Evolutionary conservation across 2,329 filamentous ascomycete species (phyloP).

Genomic region (Colletotrichum musae): DNA sequence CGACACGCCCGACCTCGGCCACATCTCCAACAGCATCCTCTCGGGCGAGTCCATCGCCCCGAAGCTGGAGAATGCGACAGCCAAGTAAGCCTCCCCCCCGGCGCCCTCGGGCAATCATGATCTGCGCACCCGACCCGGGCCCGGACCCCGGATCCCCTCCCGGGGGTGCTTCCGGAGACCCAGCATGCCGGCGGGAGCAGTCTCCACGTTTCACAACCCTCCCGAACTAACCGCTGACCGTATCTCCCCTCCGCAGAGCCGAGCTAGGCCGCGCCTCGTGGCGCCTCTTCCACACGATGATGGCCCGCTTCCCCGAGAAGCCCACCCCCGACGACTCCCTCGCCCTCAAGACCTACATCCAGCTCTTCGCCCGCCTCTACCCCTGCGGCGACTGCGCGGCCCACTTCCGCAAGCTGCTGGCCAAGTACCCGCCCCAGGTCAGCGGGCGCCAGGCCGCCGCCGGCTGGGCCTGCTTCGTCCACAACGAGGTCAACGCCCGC

Average conservation of each 20-base stretch:
- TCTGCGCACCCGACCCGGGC: neutral
- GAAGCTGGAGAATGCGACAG: constrained; percentile 85
- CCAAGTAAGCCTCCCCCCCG: constrained; percentile 69
- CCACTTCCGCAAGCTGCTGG: constrained; percentile 75
- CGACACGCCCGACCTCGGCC: constrained; percentile 55
- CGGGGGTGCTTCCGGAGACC: neutral
- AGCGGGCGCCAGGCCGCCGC: constrained; percentile 74
- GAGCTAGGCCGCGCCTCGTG: constrained; percentile 78
- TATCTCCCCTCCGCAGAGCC: constrained; percentile 55
- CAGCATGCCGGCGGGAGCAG: no score
- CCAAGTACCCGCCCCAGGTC: constrained; percentile 76
- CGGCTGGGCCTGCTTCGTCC: constrained; percentile 78
- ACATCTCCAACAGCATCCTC: constrained; percentile 65
- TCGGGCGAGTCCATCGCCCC: constrained; percentile 82
- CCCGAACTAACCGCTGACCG: constrained; percentile 31
- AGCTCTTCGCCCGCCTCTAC: constrained; percentile 78
- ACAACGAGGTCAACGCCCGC: constrained; percentile 77
- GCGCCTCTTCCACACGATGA: constrained; percentile 80
- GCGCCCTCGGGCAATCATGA: neutral
- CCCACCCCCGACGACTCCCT: constrained; percentile 74
- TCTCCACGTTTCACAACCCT: neutral
- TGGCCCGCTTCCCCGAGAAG: constrained; percentile 77
- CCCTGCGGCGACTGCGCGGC: constrained; percentile 79
- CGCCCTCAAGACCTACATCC: constrained; percentile 75
- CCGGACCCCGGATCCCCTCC: neutral